Base-by-base conservation (phyloP, 2,329 filamentous ascomycete genomes). In the Coniella vitis region DNA sequence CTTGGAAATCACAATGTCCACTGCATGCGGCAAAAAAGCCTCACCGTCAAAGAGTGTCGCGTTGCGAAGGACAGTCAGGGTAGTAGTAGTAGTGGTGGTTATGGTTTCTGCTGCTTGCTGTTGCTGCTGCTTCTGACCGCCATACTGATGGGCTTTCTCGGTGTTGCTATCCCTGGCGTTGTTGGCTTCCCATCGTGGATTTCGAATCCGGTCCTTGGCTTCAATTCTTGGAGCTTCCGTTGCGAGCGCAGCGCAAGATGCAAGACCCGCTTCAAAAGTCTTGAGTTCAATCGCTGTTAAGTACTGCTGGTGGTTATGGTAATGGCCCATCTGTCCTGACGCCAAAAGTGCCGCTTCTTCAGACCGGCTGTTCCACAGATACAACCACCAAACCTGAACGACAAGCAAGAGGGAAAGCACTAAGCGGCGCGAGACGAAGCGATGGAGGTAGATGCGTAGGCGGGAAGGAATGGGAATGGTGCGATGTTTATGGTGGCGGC, bases 11-110 rank as follows among this genome's bases (percentile, higher is more conserved):
- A 59, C 47, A 35, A 72, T 62, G 55, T 72, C 69, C 14, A 71
- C 63, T 0, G 58, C 32, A 12, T 58, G 53, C 2, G 55, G 35
- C 7, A 65, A 43, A 37, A 69, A 61, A 4, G 43, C 54, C 45
- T 69, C 65, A 12, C 70, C 70, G 55, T 73, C 69, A 48, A 72
- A 73, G 12, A 73, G 57, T 19, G 65, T 71, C 7, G 60, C 67
- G 52, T 72, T 72, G 34, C 59, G 60, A 21, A 72, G 55, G 4
- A 71, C n/a, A n/a, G n/a, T n/a, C n/a, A n/a, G n/a, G n/a, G n/a
- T n/a, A n/a, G n/a, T n/a, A n/a, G n/a, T n/a, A n/a, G n/a, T n/a
- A n/a, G n/a, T 29, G 25, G 10, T 29, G 25, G 25, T 29, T 29
- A 5, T 29, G 25, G 25, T 10, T 10, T 5, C 5, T 29, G 25